These are phyloP conservation scores for Alternaria arborescens DNA, from an alignment of 2,329 filamentous ascomycete genomes.

Conservation along the genomic window DNA sequence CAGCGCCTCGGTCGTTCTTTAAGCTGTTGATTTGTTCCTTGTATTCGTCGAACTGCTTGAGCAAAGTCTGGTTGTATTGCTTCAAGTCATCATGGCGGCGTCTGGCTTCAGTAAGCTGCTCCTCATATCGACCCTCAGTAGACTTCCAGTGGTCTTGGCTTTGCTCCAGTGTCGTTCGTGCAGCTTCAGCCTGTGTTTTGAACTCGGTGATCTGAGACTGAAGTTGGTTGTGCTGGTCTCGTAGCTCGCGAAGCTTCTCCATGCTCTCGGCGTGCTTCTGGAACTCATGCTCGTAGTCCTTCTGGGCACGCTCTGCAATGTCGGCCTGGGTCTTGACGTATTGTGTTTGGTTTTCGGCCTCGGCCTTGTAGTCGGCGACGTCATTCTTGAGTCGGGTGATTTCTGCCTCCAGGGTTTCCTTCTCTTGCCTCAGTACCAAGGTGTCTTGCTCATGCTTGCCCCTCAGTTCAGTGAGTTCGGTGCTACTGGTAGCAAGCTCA, in stretches of 20 bases:
- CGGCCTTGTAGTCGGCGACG: conserved; percentile 78
- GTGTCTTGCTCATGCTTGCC: conserved; percentile 80
- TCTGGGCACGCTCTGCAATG: conserved; percentile 90
- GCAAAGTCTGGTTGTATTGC: conserved; percentile 88
- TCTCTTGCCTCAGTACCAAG: conserved; percentile 81
- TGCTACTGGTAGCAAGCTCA: conserved; percentile 83
- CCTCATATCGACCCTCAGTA: conserved; percentile 79
- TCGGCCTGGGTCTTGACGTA: conserved; percentile 93
- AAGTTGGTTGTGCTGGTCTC: conserved; percentile 81
- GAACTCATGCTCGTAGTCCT: conserved; percentile 93
- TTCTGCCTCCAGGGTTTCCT: conserved; percentile 78
- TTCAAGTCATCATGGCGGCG: conserved; percentile 83
- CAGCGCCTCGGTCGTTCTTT: conserved; percentile 74
- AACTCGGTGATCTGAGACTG: conserved; percentile 79
- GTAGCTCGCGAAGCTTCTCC: conserved; percentile 79
- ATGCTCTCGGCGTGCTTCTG: conserved; percentile 97
- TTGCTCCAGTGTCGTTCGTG: conserved; percentile 78
- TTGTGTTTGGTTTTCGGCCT: conserved; percentile 85
- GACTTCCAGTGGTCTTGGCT: conserved; percentile 90
- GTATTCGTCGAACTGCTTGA: conserved; percentile 86
- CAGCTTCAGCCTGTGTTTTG: conserved; percentile 84
- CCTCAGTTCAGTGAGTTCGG: conserved; percentile 80
- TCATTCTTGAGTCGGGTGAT: conserved; percentile 84
- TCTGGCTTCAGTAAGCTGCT: conserved; percentile 81
- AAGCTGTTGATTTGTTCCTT: conserved; percentile 79